Evolutionary conservation across 1,284 basidiomycete species (phyloP), one percentile per base, ranked within the genome.

Genomic region (Caloboletus inedulis): DNA sequence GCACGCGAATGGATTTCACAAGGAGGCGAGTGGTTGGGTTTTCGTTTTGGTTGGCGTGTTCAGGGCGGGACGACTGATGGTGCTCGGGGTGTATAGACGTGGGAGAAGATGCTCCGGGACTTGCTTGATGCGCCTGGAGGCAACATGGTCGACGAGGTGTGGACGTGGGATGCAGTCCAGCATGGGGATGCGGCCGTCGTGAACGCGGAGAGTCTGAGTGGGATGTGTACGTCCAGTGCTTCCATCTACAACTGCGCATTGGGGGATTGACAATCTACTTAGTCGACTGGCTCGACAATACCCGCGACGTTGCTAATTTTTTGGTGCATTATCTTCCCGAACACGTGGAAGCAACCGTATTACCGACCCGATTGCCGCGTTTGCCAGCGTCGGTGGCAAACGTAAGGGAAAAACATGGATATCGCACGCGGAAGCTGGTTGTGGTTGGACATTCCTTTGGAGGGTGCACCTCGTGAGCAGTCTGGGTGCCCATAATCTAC

Each of bases 381-480:
- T 57, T 87, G 2, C 50, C 80, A 8, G 56, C 61, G 10, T 62
- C 63, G 16, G 76, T 78, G 54, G 68, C 78, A 3, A 61, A 69
- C 1, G 50, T 61, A 39, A 75, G 85, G 47, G 63, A 68, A 55
- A 56, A 60, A 10, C 58, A 66, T 27, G 82, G 87, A 4, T 77
- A 81, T 60, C 51, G 45, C 3, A 57, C 69, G 21, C 77, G 83
- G 16, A 78, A 62, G 12, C 62, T 91, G 4, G 71, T 94, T 21
- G 81, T 76, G 1, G 69, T 93, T 3, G 93, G 91, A 0, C 92
- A 97, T 66, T 94, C 91, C 0, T 85, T 89, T 53, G 89, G 91
- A 25, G 91, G 87, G 2, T 85, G 82, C 57, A 80, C 81, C 3
- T 74, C 79, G 87, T 89, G 63, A 65, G 82, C 71, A 29, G 12